Evolutionary conservation across 805 yeast species (phyloP).

Genomic region (Candida endomychidarum): DNA sequence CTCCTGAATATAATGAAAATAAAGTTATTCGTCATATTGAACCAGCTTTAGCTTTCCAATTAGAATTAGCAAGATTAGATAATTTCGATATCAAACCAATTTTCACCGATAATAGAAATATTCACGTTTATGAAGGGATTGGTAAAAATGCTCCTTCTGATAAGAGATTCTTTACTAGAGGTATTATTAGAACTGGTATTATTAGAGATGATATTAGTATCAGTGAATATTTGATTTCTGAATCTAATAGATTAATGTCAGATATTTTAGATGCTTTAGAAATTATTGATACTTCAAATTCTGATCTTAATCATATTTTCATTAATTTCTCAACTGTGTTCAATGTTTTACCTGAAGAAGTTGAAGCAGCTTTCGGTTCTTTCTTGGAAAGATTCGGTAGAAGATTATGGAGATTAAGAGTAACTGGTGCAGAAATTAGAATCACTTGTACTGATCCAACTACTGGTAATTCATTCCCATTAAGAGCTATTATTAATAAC

Average conservation of each 20-base stretch:
- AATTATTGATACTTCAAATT: constrained; percentile 88
- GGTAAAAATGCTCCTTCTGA: constrained; percentile 93
- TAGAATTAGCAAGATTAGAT: constrained; percentile 90
- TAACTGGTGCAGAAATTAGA: constrained; percentile 96
- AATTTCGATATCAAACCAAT: constrained; percentile 95
- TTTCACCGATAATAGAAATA: constrained; percentile 93
- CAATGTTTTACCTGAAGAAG: constrained; percentile 92
- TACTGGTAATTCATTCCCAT: constrained; percentile 89
- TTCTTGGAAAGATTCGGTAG: constrained; percentile 97
- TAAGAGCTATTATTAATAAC: constrained; percentile 94
- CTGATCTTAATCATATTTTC: constrained; percentile 95
- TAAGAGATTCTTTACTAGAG: constrained; percentile 94
- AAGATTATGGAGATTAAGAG: constrained; percentile 93
- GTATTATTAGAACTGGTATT: constrained; percentile 94
- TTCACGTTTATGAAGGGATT: constrained; percentile 94
- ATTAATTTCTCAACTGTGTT: constrained; percentile 96
- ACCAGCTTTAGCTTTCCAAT: constrained; percentile 97
- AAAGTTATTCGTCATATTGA: constrained; percentile 95
- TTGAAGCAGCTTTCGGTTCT: constrained; percentile 96
- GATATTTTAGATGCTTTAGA: constrained; percentile 94
- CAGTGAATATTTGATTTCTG: constrained; percentile 91
- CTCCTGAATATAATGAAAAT: constrained; percentile 83
- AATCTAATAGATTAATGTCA: constrained; percentile 93
- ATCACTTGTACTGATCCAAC: constrained; percentile 89
- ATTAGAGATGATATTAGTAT: constrained; percentile 91